Conservation (phyloP, 78 protist genomes). For the Dictyostelium discoideum region dicty_2.7 NC_007089.4:2387501-2388000, state of each 20-base stretch:
- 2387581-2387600: background rate
- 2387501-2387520: constrained; percentile 39
- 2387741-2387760: background rate
- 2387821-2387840: background rate
- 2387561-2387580: background rate
- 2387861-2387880: too few species aligned
- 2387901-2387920: too few species aligned
- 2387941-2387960: too few species aligned
- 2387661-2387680: background rate
- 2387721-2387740: background rate
- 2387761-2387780: background rate
- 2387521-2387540: constrained; percentile 9
- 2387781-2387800: background rate
- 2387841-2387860: too few species aligned
- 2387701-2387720: too few species aligned
- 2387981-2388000: too few species aligned
- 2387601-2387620: background rate
- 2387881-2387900: too few species aligned
- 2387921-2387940: too few species aligned
- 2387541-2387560: constrained; percentile 9
- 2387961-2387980: too few species aligned
- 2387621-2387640: background rate
- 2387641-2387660: background rate
- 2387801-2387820: background rate
- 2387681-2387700: background rate